A percentile compares a stretch with the other conserved stretches of the same genome.
Conservation (phyloP, 2,329 filamentous ascomycete species). For the Elsinoe australis region DNA sequence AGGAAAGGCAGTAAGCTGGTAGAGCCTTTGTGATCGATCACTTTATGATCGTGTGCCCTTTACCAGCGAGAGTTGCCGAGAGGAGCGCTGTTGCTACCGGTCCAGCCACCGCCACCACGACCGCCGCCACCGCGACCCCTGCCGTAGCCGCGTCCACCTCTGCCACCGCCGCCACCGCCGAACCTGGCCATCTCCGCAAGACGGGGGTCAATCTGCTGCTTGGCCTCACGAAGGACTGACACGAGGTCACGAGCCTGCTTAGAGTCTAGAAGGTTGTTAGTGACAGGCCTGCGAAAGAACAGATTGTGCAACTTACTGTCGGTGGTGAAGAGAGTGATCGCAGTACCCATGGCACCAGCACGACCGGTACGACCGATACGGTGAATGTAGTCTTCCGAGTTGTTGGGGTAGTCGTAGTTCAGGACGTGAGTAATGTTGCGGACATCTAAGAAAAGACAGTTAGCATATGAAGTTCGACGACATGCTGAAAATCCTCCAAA, state of each 20-base stretch:
- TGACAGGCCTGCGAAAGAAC: constrained; percentile 19
- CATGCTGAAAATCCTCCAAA: constrained; percentile 24
- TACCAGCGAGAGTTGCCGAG: constrained; percentile 54
- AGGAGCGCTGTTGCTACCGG: constrained; percentile 52
- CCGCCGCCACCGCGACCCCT: constrained; percentile 57
- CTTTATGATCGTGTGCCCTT: too few species aligned
- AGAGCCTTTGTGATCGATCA: too few species aligned
- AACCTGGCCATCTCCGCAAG: constrained; percentile 94
- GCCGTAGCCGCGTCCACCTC: constrained; percentile 53
- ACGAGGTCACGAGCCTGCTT: constrained; percentile 87
- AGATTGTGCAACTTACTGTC: constrained; percentile 65
- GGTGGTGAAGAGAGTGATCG: constrained; percentile 98
- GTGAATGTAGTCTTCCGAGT: constrained; percentile 63
- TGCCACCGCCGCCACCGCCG: constrained; percentile 71
- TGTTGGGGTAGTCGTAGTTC: constrained; percentile 99
- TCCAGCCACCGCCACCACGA: constrained; percentile 39
- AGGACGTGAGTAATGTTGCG: constrained; percentile 99
- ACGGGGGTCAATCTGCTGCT: constrained; percentile 95
- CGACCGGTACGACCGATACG: constrained; percentile 62
- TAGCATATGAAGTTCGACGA: constrained; percentile 50
- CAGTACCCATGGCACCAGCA: constrained; percentile 83
- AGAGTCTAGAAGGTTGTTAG: constrained; percentile 35
- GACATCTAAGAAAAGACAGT: constrained; percentile 72
- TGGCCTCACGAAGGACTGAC: constrained; percentile 84
- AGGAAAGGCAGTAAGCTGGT: too few species aligned